phyloP scores from a whole-genome alignment of 1,139 yeast species.

The Yamadazyma atlantica region DNA sequence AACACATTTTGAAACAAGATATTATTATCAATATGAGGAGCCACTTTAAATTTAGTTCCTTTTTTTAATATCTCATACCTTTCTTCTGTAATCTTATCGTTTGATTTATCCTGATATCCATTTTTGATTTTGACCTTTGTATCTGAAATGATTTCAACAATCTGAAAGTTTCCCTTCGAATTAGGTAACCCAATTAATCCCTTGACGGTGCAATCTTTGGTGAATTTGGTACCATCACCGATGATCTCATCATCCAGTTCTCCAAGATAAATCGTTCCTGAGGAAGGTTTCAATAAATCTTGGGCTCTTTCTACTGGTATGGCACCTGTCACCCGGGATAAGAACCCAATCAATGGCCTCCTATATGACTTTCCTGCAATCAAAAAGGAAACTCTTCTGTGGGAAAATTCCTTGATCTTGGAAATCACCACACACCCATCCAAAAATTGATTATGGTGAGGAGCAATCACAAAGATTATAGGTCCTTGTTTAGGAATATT shows the following conservation, averaged over 20 bases:
- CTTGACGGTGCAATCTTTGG: constrained; percentile 43
- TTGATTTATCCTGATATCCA: constrained; percentile 16
- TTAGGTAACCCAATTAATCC: constrained; percentile 65
- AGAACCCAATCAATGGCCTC: constrained; percentile 50
- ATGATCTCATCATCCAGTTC: constrained; percentile 26
- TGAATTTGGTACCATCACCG: constrained; percentile 52
- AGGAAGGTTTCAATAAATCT: constrained; percentile 50
- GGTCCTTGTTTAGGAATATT: constrained; percentile 42
- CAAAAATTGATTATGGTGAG: constrained; percentile 48
- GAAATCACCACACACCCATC: constrained; percentile 45
- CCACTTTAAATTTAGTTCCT: constrained; percentile 56
- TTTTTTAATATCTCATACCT: constrained; percentile 37
- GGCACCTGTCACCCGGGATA: constrained; percentile 58
- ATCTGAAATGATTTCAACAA: constrained; percentile 53
- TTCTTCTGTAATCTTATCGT: constrained; percentile 21
- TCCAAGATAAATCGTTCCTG: constrained; percentile 43
- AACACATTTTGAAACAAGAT: constrained; percentile 62
- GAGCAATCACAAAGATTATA: constrained; percentile 45
- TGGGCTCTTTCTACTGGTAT: constrained; percentile 78
- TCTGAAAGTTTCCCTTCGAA: constrained; percentile 57
- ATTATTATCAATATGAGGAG: constrained; percentile 65
- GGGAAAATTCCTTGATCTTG: constrained; percentile 31
- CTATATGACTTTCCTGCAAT: constrained; percentile 67
- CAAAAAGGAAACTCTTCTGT: constrained; percentile 53
- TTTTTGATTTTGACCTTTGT: constrained; percentile 45